Conservation (phyloP, 2,329 filamentous ascomycete species). For the Xylariales sp. region DNA sequence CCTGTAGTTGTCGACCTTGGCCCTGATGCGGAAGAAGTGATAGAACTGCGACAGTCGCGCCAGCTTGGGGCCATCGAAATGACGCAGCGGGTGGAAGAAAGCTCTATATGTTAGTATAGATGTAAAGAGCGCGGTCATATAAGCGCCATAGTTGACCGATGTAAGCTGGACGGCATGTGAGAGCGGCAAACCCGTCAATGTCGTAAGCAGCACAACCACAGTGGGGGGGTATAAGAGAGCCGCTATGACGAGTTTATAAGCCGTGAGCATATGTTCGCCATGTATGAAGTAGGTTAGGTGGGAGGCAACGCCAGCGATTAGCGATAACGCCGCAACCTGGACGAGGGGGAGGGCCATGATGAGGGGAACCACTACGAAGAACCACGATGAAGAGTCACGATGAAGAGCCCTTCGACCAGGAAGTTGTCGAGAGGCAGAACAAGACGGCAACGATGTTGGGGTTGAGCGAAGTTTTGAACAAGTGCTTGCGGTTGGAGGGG, state of each 20-base stretch:
- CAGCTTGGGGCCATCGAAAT: slow-evolving; percentile 32
- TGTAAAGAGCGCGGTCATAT: slow-evolving; percentile 35
- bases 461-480: slow-evolving; percentile 14
- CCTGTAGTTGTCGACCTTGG: slow-evolving; percentile 37
- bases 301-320: slow-evolving; percentile 31
- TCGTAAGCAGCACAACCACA: slow-evolving; percentile 15
- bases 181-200: slow-evolving; percentile 12
- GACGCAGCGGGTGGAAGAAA: slow-evolving; percentile 37
- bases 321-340: slow-evolving; percentile 16
- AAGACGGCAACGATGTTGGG: background rate
- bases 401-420: background rate
- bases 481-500: slow-evolving; percentile 1
- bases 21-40: slow-evolving; percentile 33
- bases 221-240: slow-evolving; percentile 24
- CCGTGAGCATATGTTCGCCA: slow-evolving; percentile 38
- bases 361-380: background rate
- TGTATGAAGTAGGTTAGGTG: slow-evolving; percentile 35
- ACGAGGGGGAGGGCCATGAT: slow-evolving; percentile 25
- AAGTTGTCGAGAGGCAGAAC: slow-evolving; percentile 6
- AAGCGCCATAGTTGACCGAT: slow-evolving; percentile 29
- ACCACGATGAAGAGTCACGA: too few species aligned
- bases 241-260: slow-evolving; percentile 25
- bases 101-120: slow-evolving; percentile 35
- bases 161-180: slow-evolving; percentile 23
- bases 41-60: slow-evolving; percentile 36